Evolutionary conservation across 2,329 filamentous ascomycete species (phyloP), one percentile per base, ranked within the genome.

Genomic region (Geosmithia flava): DNA sequence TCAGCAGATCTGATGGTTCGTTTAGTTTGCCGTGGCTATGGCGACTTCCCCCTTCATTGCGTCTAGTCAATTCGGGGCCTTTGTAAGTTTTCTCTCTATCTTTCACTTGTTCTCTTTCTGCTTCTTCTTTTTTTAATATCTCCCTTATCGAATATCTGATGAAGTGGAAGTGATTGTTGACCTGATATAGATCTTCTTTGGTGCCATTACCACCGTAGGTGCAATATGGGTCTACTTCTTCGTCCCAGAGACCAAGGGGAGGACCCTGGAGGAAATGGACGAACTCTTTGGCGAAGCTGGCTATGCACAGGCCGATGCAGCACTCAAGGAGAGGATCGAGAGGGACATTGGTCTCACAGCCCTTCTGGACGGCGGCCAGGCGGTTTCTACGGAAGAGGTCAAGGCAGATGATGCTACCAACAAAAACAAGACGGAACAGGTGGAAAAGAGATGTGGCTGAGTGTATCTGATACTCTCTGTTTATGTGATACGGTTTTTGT

Each of bases 241-340:
- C 55, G 80, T 81, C 3, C 80, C 79, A 0, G 80, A 84, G 60
- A 83, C 80, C 0, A 83, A 81, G 58, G 69, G 78, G 0, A 60
- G 82, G 2, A 77, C 76, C 0, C 68, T 85, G 0, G 81, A 85
- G 55, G 80, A 83, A 56, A 78, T 85, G 68, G 82, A 86, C 54
- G 69, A 81, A 17, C 71, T 86, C 41, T 85, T 86, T 54, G 80
- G 80, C 13, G 78, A 74, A 3, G 75, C 80, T 51, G 81, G 83
- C n/a, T 74, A 76, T 2, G 82, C 82, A 0, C 72, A 77, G 45
- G 78, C 80, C 2, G 83, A 87, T 57, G 71, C 75, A 47, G 80
- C 84, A 63, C 74, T 83, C 27, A 87, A 87, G 80, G 72, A 73
- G n/a, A 78, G 83, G 60, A 85, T 88, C 56, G 82, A 86, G 59